Conservation (phyloP, 2,329 filamentous ascomycete species). For the Microsporum audouinii region DNA sequence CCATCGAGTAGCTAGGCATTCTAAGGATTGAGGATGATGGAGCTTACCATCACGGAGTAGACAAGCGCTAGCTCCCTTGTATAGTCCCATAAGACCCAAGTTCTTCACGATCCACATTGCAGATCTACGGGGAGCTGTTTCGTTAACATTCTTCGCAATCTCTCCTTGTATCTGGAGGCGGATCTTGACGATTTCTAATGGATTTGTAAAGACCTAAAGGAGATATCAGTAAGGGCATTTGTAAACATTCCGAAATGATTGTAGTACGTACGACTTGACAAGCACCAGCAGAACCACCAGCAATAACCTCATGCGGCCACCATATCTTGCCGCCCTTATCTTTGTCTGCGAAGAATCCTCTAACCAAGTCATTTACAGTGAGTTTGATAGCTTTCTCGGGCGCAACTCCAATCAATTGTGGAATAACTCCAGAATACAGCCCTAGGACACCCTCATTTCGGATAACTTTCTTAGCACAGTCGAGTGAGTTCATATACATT, state of each 20-base stretch:
- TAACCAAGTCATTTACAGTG: conserved; percentile 90
- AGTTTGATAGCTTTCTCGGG: conserved; percentile 99
- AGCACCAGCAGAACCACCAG: conserved; percentile 78
- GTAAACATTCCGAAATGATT: neutral
- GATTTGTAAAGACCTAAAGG: conserved; percentile 80
- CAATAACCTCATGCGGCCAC: conserved; percentile 61
- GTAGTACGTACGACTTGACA: conserved; percentile 81
- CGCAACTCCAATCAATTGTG: conserved; percentile 94
- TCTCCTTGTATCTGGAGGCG: conserved; percentile 95
- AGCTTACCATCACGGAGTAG: conserved; percentile 62
- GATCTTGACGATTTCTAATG: conserved; percentile 98
- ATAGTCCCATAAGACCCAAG: conserved; percentile 82
- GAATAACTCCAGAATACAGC: conserved; percentile 86
- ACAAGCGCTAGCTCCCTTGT: conserved; percentile 93
- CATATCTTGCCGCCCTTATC: conserved; percentile 64
- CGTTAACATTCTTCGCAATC: conserved; percentile 66
- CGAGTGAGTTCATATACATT: conserved; percentile 92
- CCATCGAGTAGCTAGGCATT: neutral
- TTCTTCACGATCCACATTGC: conserved; percentile 98
- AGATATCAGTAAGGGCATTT: neutral
- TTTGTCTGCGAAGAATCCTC: conserved; percentile 60
- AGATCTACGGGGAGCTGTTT: conserved; percentile 72
- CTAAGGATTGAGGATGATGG: neutral
- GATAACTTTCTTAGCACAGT: conserved; percentile 88
- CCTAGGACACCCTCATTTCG: conserved; percentile 83